A percentile compares a stretch with the other conserved stretches of the same genome.
Evolutionary conservation across 2,329 filamentous ascomycete genomes (phyloP).

Genomic region (Pyrenophora graminea): DNA sequence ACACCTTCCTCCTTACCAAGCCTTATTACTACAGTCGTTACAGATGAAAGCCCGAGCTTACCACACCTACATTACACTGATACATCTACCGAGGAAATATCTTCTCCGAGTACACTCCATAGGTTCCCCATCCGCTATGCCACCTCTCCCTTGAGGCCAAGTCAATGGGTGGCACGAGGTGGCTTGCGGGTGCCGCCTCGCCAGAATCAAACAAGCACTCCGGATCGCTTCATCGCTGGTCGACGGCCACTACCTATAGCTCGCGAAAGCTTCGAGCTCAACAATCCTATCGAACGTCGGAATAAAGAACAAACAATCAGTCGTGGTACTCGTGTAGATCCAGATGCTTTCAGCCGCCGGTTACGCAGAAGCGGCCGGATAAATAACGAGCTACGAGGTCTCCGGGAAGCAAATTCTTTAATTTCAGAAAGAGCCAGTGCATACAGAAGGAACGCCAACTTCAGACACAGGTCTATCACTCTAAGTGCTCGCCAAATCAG

Average conservation of each 20-base stretch:
- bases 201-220: constrained; percentile 40
- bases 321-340: constrained; percentile 49
- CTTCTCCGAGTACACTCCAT: constrained; percentile 9
- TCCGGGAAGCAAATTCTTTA: constrained; percentile 40
- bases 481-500: constrained; percentile 58
- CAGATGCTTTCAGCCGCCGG: constrained; percentile 60
- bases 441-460: constrained; percentile 23
- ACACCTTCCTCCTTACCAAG: constrained; percentile 3
- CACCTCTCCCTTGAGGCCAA: constrained; percentile 40
- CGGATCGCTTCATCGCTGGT: constrained; percentile 64
- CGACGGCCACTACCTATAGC: constrained; percentile 50
- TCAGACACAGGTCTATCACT: constrained; percentile 29
- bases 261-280: constrained; percentile 57
- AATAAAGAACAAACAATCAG: constrained; percentile 53
- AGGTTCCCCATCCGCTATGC: constrained; percentile 26
- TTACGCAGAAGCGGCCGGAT: constrained; percentile 40
- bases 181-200: constrained; percentile 25
- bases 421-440: constrained; percentile 26
- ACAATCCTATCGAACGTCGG: constrained; percentile 54
- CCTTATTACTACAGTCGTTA: background rate
- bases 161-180: constrained; percentile 37
- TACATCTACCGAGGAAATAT: background rate
- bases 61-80: constrained; percentile 1
- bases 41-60: background rate
- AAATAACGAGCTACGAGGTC: constrained; percentile 38